phyloP scores from a whole-genome alignment of 2,329 filamentous ascomycete genomes.

The Pseudocercospora musae region DNA sequence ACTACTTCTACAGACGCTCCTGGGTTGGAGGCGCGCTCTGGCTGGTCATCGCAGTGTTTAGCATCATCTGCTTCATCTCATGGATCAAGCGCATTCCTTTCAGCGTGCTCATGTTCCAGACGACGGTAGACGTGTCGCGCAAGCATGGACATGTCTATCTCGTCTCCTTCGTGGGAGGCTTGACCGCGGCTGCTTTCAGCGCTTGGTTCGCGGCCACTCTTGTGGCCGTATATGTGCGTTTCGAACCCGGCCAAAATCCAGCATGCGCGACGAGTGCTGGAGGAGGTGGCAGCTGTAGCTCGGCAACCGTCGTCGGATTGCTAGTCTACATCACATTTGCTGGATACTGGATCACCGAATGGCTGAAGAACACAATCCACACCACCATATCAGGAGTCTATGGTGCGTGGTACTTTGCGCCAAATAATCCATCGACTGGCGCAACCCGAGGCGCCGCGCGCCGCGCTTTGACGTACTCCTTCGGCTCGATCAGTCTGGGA shows the following conservation, averaged over 20 bases:
- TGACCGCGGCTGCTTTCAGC: constrained; percentile 70
- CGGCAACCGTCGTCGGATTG: constrained; percentile 75
- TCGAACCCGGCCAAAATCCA: constrained; percentile 62
- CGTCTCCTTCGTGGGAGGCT: constrained; percentile 77
- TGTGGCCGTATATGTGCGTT: constrained; percentile 81
- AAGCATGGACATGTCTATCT: constrained; percentile 81
- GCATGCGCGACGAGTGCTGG: constrained; percentile 54
- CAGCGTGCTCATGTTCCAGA: constrained; percentile 83
- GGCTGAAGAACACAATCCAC: constrained; percentile 90
- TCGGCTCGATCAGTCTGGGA: constrained; percentile 84
- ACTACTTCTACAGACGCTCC: constrained; percentile 73
- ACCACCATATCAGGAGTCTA: constrained; percentile 84
- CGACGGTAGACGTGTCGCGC: constrained; percentile 79
- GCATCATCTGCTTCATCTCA: constrained; percentile 76
- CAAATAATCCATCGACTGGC: constrained; percentile 65
- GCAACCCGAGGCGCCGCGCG: constrained; percentile 80
- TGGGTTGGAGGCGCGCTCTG: constrained; percentile 87
- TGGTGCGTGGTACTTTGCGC: constrained; percentile 87
- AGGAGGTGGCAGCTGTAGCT: constrained; percentile 58
- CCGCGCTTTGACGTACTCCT: constrained; percentile 82
- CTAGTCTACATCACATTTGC: constrained; percentile 86
- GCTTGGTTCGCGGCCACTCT: constrained; percentile 86
- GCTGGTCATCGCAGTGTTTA: constrained; percentile 75
- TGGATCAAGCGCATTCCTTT: constrained; percentile 93
- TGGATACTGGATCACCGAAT: constrained; percentile 91